These are phyloP conservation scores for Angomonas deanei DNA, from an alignment of 208 protist species.

Conservation along the genomic window DNA sequence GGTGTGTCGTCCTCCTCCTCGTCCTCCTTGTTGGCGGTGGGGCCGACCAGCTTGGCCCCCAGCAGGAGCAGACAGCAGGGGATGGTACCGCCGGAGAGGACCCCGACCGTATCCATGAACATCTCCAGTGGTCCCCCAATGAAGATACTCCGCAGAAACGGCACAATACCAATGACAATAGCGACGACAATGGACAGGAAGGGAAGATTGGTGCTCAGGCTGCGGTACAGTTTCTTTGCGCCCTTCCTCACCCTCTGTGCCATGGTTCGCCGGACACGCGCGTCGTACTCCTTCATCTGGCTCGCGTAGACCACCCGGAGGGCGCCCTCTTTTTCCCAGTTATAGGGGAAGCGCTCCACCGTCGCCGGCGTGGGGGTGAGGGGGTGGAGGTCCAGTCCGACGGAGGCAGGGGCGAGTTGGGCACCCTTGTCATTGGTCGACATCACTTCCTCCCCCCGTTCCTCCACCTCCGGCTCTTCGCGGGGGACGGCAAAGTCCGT, in stretches of 20 bases:
- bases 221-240: not conserved
- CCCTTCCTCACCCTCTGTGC: not conserved
- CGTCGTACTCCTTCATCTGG: not conserved
- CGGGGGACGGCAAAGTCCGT: not conserved
- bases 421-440: not conserved
- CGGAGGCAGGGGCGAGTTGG: not conserved
- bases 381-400: not conserved
- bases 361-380: not conserved
- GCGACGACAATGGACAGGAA: conserved; percentile 42
- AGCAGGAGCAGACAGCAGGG: conserved; percentile 42
- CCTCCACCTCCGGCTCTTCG: not conserved
- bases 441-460: not conserved
- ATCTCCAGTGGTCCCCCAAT: conserved; percentile 30
- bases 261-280: not conserved
- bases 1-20: not conserved
- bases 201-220: conserved; percentile 21
- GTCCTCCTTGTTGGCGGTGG: not conserved
- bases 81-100: conserved; percentile 33
- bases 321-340: not conserved
- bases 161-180: conserved; percentile 39
- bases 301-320: not conserved
- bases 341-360: not conserved
- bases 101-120: conserved; percentile 24
- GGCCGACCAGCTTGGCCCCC: conserved; percentile 29
- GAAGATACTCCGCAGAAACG: conserved; percentile 30